Evolutionary conservation across 2,329 filamentous ascomycete genomes (phyloP), one percentile per base, ranked within the genome.

Genomic region (Colletotrichum lini): DNA sequence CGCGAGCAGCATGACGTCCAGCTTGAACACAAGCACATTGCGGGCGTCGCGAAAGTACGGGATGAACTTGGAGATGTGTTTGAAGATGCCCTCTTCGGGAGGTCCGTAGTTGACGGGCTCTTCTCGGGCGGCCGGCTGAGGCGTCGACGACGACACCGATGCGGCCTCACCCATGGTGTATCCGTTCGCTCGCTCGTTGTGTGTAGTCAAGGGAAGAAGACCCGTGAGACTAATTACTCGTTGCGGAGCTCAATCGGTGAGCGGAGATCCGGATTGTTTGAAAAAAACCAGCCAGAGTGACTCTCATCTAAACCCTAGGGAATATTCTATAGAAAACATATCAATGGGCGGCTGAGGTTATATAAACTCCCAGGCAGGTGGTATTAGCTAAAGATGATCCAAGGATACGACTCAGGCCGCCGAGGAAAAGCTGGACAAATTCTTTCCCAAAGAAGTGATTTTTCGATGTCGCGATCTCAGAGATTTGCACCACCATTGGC

Each of bases 21-120:
- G 75, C 53, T 81, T 81, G 73, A 81, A 77, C 5, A 81, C 73
- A 6, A 81, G 73, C 2, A 80, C 78, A 75, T 81, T 76, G n/a
- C 76, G 73, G 1, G 80, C 76, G 26, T 80, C 70, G 44, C 76
- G 75, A 30, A 81, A 81, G 47, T 78, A 76, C 8, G 75, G 75
- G n/a, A 74, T 62, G 47, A 74, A 16, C 44, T 70, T 73, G 57
- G 72, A 63, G 21, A 73, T 47, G 56, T 72, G 44, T 45, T 72
- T 69, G 65, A 74, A 73, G 52, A 73, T 45, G n/a, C 69, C 72
- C 15, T 68, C 58, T n/a, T 64, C 44, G 4, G 68, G 68, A 18
- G 68, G 68, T 4, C 68, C 68, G 18, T 71, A 63, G 52, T 71
- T 59, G 68, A 71, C 49, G 21, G 68, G 45, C 18, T 64, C 53